Conservation (phyloP, 2,329 filamentous ascomycete genomes). For the Epichloe sylvatica region DNA sequence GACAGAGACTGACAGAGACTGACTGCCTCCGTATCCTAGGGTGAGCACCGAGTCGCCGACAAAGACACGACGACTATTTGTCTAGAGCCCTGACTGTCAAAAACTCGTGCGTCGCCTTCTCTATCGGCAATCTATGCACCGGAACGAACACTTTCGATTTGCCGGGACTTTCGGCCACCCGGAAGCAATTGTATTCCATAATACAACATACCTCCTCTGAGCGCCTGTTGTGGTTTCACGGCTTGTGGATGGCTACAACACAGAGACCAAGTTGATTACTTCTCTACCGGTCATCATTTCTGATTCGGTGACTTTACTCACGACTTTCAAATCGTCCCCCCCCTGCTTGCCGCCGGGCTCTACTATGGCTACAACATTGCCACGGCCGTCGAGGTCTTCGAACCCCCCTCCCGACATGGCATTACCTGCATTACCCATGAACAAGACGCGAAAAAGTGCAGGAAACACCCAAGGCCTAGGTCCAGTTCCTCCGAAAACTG, state of each 20-base stretch:
- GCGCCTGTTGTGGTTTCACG: neutral
- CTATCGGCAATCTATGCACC: neutral
- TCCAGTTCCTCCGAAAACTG: constrained; percentile 21
- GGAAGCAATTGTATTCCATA: neutral
- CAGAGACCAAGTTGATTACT: neutral
- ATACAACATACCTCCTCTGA: neutral
- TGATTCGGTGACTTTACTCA: neutral
- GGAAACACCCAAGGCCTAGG: constrained; percentile 27
- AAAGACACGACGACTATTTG: neutral
- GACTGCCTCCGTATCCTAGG: neutral
- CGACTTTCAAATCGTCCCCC: neutral
- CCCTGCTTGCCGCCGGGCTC: neutral
- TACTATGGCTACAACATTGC: constrained; percentile 40
- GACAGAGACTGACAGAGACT: neutral
- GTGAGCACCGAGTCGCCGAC: neutral
- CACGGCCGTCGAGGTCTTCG: constrained; percentile 52
- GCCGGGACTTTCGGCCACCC: neutral
- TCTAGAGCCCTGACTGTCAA: neutral
- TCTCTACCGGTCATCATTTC: neutral
- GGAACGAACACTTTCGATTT: neutral
- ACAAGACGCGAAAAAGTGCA: constrained; percentile 58
- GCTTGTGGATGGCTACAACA: constrained; percentile 4
- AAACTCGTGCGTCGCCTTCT: neutral
- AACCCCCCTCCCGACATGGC: constrained; percentile 57
- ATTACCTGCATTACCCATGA: constrained; percentile 58